Base-by-base conservation (phyloP, 75 land plant species). In the Adiantum capillusveneris region DNA sequence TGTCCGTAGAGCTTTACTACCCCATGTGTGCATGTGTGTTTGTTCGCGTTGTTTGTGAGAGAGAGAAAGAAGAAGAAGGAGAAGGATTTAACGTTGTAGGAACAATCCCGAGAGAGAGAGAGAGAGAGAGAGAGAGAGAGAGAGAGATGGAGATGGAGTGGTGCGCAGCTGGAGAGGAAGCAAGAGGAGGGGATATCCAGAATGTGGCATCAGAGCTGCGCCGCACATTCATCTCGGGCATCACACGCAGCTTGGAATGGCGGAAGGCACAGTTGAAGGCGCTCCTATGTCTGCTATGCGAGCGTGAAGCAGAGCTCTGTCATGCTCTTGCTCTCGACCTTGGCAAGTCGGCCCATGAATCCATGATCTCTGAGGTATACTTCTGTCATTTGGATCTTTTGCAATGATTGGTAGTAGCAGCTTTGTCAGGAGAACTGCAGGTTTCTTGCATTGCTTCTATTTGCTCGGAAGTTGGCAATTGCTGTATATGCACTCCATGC, bases 331-430 rank as follows among this genome's bases (percentile, higher is more conserved):
- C 29, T 24, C 17, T 20, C 17, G 79, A 76, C 34, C 61, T 76
- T 44, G 11, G 52, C 43, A 76, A 76, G 61, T 74, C 75, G 19
- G 44, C 36, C 1, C 25, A 60, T 22, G 79, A 76, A 25, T 9
- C 75, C 42, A 55, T 64, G 30, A 18, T 66, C 44, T 11, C 56
- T 16, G 79, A 76, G 79, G 79, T 76, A 25, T 41, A 41, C 14
- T 9, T 41, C 9, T 41, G 9, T 9, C 14, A 41, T 41, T 41
- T n/a, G n/a, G n/a, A n/a, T n/a, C n/a, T n/a, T n/a, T n/a, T n/a
- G n/a, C n/a, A n/a, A n/a, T n/a, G n/a, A n/a, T n/a, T n/a, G n/a
- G n/a, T n/a, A n/a, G n/a, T n/a, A n/a, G 14, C 14, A 41, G 9
- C 9, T 41, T 9, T 14, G 14, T 41, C 14, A 41, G 14, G 14